These are phyloP conservation scores for Dissophora globulifera DNA, from an alignment of 192 early-diverging fungal genomes.

Conservation along the genomic window DNA sequence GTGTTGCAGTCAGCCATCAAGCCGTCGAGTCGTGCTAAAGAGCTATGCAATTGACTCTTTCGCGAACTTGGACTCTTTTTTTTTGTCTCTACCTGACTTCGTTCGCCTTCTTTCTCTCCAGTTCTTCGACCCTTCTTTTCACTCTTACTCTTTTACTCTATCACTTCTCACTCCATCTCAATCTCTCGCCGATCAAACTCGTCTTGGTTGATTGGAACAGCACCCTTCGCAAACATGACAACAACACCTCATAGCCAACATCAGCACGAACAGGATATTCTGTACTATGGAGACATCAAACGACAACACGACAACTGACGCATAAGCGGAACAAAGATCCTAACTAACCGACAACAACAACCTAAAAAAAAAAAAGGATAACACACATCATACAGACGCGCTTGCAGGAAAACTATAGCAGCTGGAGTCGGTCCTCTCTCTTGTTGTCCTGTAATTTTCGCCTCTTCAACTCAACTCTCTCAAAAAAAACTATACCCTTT, in stretches of 20 bases:
- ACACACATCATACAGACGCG: neutral
- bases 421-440: too few species aligned
- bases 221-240: too few species aligned
- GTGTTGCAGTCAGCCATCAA: slow-evolving; percentile 15
- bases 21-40: slow-evolving; percentile 28
- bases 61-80: neutral
- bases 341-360: neutral
- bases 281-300: neutral
- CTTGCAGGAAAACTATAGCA: neutral
- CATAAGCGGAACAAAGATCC: neutral
- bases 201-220: too few species aligned
- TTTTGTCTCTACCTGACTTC: neutral
- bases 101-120: neutral
- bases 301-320: neutral
- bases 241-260: too few species aligned
- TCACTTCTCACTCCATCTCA: too few species aligned
- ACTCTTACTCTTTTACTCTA: neutral
- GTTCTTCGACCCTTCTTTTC: neutral
- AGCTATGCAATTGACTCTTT: too few species aligned
- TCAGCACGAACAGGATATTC: too few species aligned
- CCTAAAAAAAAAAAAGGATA: neutral
- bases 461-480: neutral
- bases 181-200: too few species aligned
- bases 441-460: too few species aligned
- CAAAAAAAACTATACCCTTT: slow-evolving; percentile 7